phyloP scores from a whole-genome alignment of 2,329 filamentous ascomycete species.

The Ophiostoma triangulosporum region DNA sequence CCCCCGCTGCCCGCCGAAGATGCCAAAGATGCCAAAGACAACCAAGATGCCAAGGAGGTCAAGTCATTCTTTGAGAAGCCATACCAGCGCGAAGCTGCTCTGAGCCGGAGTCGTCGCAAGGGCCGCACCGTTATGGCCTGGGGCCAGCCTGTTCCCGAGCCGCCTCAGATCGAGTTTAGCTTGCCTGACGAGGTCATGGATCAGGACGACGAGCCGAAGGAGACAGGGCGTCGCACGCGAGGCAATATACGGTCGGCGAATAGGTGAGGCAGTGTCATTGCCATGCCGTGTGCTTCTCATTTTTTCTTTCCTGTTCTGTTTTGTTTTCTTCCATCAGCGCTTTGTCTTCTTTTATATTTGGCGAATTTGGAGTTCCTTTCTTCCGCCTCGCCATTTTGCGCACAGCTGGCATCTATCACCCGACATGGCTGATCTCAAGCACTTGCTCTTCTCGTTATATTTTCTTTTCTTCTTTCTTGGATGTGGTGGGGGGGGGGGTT shows the following conservation, averaged over 20 bases:
- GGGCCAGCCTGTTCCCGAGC: conserved; percentile 66
- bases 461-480: background rate
- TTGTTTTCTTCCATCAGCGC: background rate
- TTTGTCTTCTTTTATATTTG: background rate
- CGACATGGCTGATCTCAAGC: too few species aligned
- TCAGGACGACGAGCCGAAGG: background rate
- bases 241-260: background rate
- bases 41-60: conserved; percentile 43
- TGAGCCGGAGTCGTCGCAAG: conserved; percentile 58
- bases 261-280: background rate
- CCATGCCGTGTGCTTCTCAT: background rate
- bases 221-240: background rate
- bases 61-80: conserved; percentile 77
- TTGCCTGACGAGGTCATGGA: conserved; percentile 53
- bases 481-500: too few species aligned
- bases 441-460: background rate
- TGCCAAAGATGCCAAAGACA: conserved; percentile 17
- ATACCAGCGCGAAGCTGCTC: conserved; percentile 64
- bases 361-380: background rate
- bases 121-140: conserved; percentile 64
- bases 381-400: too few species aligned
- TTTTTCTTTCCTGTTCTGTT: background rate
- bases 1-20: background rate
- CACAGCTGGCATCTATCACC: too few species aligned
- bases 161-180: conserved; percentile 56